Percentiles rank a stretch among this genome's conserved stretches.
phyloP scores from a whole-genome alignment of 305 asterid species.

The Fraxinus greggii region DNA sequence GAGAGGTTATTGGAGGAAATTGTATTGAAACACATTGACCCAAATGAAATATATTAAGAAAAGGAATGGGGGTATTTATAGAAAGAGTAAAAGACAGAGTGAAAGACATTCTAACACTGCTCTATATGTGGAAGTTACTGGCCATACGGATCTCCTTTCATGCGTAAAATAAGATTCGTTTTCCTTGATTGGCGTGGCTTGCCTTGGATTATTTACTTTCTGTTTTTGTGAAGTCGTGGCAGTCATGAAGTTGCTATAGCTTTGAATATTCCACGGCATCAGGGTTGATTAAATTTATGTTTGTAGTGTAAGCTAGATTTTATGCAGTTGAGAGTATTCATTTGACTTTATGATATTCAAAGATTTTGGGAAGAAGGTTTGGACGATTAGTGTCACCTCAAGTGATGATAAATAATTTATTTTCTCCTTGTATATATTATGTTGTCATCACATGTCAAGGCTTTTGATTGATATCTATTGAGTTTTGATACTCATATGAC shows the following conservation, averaged over 20 bases:
- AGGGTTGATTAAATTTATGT: constrained; percentile 8
- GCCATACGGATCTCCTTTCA: constrained; percentile 14
- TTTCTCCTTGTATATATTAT: background rate
- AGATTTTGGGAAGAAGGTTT: background rate
- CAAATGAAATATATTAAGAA: constrained; percentile 2
- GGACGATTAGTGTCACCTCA: background rate
- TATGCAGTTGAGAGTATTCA: constrained; percentile 16
- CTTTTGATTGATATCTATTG: constrained; percentile 3
- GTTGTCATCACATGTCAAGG: background rate
- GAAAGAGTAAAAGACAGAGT: constrained; percentile 9
- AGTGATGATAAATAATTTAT: constrained; percentile 5
- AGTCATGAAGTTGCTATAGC: constrained; percentile 6
- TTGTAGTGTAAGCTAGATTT: constrained; percentile 1
- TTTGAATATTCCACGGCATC: background rate
- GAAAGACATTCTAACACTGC: constrained; percentile 6
- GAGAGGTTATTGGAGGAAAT: background rate
- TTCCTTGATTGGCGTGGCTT: background rate
- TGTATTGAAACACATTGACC: constrained; percentile 19
- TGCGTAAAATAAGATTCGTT: constrained; percentile 5
- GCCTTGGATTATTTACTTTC: background rate
- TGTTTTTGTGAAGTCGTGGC: constrained; percentile 12
- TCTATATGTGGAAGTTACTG: constrained; percentile 11
- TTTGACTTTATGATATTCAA: background rate
- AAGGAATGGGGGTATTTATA: background rate
- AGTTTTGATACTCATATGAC: background rate